Percentiles rank a stretch among this genome's conserved stretches.
Evolutionary conservation across 2,329 filamentous ascomycete genomes (phyloP).

Genomic region (Phoma herbarum): DNA sequence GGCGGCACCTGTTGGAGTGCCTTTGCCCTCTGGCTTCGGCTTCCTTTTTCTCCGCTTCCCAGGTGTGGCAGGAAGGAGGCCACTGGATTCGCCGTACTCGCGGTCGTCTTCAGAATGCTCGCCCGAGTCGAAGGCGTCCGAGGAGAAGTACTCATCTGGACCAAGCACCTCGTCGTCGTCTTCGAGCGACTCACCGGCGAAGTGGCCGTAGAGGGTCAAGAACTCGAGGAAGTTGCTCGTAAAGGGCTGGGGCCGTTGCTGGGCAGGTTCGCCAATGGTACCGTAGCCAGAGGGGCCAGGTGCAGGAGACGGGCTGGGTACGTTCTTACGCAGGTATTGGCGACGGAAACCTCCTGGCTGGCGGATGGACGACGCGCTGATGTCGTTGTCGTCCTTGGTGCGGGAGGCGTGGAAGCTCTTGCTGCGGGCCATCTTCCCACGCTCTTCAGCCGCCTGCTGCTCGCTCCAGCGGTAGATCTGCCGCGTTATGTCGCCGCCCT

Average conservation of each 20-base stretch:
- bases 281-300: slow-evolving; percentile 56
- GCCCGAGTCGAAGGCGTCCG: slow-evolving; percentile 70
- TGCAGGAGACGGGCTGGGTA: slow-evolving; percentile 67
- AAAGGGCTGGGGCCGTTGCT: slow-evolving; percentile 56
- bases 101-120: slow-evolving; percentile 65
- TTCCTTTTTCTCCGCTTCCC: slow-evolving; percentile 76
- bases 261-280: slow-evolving; percentile 39
- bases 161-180: slow-evolving; percentile 91
- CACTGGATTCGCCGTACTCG: slow-evolving; percentile 87
- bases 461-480: slow-evolving; percentile 98
- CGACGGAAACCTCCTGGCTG: slow-evolving; percentile 92
- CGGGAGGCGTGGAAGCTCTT: slow-evolving; percentile 85
- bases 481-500: slow-evolving; percentile 92
- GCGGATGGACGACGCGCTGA: slow-evolving; percentile 90
- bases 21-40: slow-evolving; percentile 80
- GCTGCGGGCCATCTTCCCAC: slow-evolving; percentile 74
- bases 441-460: slow-evolving; percentile 75
- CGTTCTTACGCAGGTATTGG: slow-evolving; percentile 83
- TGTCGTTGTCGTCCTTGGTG: slow-evolving; percentile 78
- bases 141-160: slow-evolving; percentile 91
- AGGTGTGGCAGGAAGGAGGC: slow-evolving; percentile 69
- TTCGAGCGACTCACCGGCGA: slow-evolving; percentile 94
- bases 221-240: slow-evolving; percentile 97
- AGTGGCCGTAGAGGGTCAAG: slow-evolving; percentile 92
- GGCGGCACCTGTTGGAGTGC: slow-evolving; percentile 79